Base-by-base conservation (phyloP, 1,284 basidiomycete genomes). In the Ceratobasidium sp. region DNA sequence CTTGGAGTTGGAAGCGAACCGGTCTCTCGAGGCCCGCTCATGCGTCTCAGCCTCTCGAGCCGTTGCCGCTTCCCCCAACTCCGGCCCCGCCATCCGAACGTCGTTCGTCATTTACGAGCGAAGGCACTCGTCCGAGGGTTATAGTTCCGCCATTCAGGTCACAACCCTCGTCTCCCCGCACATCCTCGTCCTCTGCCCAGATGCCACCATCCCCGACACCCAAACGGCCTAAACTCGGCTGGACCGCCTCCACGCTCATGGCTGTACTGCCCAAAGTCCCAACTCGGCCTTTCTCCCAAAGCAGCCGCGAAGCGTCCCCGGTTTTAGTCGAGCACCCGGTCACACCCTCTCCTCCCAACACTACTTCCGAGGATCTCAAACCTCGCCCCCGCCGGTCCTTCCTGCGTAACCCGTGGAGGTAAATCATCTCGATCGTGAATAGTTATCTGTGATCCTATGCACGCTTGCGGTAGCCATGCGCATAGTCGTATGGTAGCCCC, bases 391-490 rank as follows among this genome's bases (percentile, higher is more conserved):
- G 71, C 48, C 71, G 71, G 48, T 75, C 71, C 44, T 75, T 75
- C 61, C 61, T 75, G 61, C 71, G 71, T 65, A 73, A 73, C 57
- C 71, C 71, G 46, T 75, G 71, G 71, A 75, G 62, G 71, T 65
- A 54, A 33, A 50, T n/a, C n/a, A 46, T 23, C n/a, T 42, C 15
- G 17, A n/a, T 13, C 26, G 71, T 64, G 71, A 33, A 65, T 75
- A 75, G 71, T 20, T n/a, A 56, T 75, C 71, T 65, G 71, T 56
- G 71, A 75, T 75, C 56, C 61, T 75, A 75, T 75, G 61, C 71
- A 50, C 71, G 61, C 71, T 54, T 56, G 56, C 57, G 52, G 59
- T 20, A 48, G n/a, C 46, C 71, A 74, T 28, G 61, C 70, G 48
- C 66, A 52, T 38, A 50, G 33, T 54, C 52, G 66, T n/a, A 52